Base-by-base conservation (phyloP, 306 rosid genomes). In the Oxytropis ochrocephala region DNA sequence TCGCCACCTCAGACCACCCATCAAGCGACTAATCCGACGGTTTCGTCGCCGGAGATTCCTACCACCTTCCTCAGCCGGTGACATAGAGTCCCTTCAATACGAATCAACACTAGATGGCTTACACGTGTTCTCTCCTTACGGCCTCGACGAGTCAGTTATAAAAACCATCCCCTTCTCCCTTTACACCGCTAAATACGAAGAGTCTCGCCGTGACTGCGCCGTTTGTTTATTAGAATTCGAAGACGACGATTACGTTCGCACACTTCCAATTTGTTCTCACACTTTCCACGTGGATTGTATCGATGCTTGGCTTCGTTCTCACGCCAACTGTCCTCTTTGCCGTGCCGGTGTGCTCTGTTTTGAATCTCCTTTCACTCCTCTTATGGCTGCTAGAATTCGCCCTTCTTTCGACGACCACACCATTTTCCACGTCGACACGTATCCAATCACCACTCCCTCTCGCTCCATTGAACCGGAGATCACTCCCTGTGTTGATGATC, bases 271-370 rank as follows among this genome's bases (percentile, higher is more conserved):
- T 1, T 93, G 98, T 43, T 90, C 89, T 0, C 98, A 93, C 84
- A 88, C 93, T 0, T 93, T 93, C 57, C 98, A 93, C 63, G 79
- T 86, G 0, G 98, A 93, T 7, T 93, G 98, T 69, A 93, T 93
- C 79, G 98, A 93, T 38, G 83, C 86, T 13, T 93, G 98, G 98
- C 90, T 93, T 4, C 75, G 97, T 51, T 93, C 98, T 0, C 98
- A 93, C 82, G 96, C 97, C 6, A 93, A 88, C 80, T 93, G 98
- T 44, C 98, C 98, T 0, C 97, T 93, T 69, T 93, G 97, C 85
- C 96, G 98, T 21, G 87, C 97, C 43, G 96, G 85, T 1, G 86
- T 93, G 11, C 77, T 93, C 69, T 79, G 94, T 24, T 78, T 91
- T 1, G 91, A 84, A 2, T 90, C 98, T 2, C 98, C 97, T 0